These are phyloP conservation scores for Hevea brasiliensis DNA, from an alignment of 345 rosid species.

Conservation along the genomic window DNA sequence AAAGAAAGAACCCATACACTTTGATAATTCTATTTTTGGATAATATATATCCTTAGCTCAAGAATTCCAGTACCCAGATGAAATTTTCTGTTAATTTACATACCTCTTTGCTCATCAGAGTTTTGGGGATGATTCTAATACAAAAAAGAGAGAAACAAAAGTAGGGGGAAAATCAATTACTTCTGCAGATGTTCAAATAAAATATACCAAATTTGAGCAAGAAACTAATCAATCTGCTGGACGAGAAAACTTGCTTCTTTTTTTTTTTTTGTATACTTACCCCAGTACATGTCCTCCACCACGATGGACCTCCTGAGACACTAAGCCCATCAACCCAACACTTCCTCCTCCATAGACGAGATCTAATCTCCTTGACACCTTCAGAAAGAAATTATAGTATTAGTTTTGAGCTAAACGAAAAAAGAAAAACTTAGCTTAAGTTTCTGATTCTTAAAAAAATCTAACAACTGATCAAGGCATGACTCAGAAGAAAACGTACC, in stretches of 20 bases:
- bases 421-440: too few relatives aligned
- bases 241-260: background rate
- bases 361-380: constrained; percentile 58
- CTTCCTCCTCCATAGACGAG: constrained; percentile 83
- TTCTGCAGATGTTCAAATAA: too few relatives aligned
- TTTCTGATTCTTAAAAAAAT: too few relatives aligned
- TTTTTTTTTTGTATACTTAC: constrained; percentile 25
- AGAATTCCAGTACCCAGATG: too few relatives aligned
- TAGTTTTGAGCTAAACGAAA: too few relatives aligned
- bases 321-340: constrained; percentile 68
- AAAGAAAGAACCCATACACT: background rate
- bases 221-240: background rate
- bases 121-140: constrained; percentile 77
- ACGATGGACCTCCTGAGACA: constrained; percentile 63
- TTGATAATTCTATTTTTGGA: background rate
- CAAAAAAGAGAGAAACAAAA: background rate
- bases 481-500: constrained; percentile 32
- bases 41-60: background rate
- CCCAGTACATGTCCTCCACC: constrained; percentile 72
- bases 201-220: too few relatives aligned
- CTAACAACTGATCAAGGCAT: background rate
- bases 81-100: too few relatives aligned
- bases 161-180: background rate
- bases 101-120: constrained; percentile 91
- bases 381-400: background rate